Evolutionary conservation across 176 grass and related monocot genomes (phyloP), one percentile per base, ranked within the genome.

Genomic region (Dendrocalamus sinicus): DNA sequence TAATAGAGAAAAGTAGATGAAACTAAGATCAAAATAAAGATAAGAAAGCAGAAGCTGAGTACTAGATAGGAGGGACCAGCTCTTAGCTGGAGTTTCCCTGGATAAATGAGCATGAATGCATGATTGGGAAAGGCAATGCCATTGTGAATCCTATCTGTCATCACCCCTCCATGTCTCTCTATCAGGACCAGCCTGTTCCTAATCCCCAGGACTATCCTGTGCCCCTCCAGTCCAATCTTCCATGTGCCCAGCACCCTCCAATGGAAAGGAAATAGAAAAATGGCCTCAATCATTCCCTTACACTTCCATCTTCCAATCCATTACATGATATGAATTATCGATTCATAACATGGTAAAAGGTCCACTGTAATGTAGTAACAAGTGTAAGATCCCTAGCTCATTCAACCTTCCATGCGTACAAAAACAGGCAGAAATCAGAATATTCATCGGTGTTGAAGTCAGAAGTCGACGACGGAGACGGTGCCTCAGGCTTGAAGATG

Each of bases 401-500:
- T 74, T 98, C 95, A 67, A 93, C 62, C 83, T 92, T 98, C 92
- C 95, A 98, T n/a, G 93, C 95, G 53, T 95, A 93, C 16, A 98
- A 85, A 70, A 95, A 90, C 75, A 98, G 81, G 87, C 92, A 93
- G 86, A 93, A 98, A 73, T 89, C 93, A 39, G 87, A 91, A 64
- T 23, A 78, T 59, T 40, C 89, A n/a, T 80, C 47, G 9, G 22
- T 20, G 45, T 67, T 54, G 55, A 43, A 45, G 43, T 71, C 61
- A 60, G 84, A 65, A 0, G 55, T 26, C 8, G 72, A 6, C 11
- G 72, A 40, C 0, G 60, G 20, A 0, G 87, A 61, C 43, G 75
- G 82, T 5, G 78, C 66, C 81, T 89, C 86, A 0, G 91, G 89
- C 90, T 98, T 95, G 72, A 98, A 98, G 81, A 98, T 98, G 83